Evolutionary conservation across 2,329 filamentous ascomycete species (phyloP), one percentile per base, ranked within the genome.

Genomic region (Alternaria novae-zelandiae): DNA sequence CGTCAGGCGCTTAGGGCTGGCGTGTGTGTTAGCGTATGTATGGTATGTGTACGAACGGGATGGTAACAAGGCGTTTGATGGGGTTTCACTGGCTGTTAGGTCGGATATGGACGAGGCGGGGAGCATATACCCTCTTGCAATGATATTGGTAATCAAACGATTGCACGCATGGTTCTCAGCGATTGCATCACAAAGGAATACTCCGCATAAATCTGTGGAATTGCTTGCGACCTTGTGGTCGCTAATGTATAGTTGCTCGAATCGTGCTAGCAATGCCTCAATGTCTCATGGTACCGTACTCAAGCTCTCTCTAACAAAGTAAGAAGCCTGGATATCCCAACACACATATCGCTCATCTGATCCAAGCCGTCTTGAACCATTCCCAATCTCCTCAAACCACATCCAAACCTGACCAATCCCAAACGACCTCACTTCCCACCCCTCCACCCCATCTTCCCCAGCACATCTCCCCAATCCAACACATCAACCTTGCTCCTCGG

Each of bases 401-500:
- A 32, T 11, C n/a, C 25, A 28, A 30, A 50, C 15, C 12, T 13
- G 15, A 7, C 1, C 25, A 12, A 17, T 26, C 2, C 50, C 11
- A 15, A 2, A 5, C 20, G 11, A n/a, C 28, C 30, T 46, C 50
- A 51, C 13, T 32, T 41, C 9, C 21, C 20, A 25, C 49, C 20
- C 8, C 20, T 53, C 12, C 30, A 41, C 12, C 30, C 49, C 28
- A 25, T 41, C 20, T 20, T 20, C 54, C 45, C 69, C 25, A 73
- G 13, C 12, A 65, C 57, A 54, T 73, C 70, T 0, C 17, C 50
- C 71, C 69, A 73, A 5, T n/a, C 10, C 63, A 74, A 13, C 11
- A 70, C 68, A 60, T 74, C 68, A 2, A 70, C 57, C 41, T 67
- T 66, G 7, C 5, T 55, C 49, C 56, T 67, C n/a, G 64, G 63